These are phyloP conservation scores for Daldinia concentrica DNA, from an alignment of 495 filamentous ascomycete genomes.

Conservation along the genomic window DNA sequence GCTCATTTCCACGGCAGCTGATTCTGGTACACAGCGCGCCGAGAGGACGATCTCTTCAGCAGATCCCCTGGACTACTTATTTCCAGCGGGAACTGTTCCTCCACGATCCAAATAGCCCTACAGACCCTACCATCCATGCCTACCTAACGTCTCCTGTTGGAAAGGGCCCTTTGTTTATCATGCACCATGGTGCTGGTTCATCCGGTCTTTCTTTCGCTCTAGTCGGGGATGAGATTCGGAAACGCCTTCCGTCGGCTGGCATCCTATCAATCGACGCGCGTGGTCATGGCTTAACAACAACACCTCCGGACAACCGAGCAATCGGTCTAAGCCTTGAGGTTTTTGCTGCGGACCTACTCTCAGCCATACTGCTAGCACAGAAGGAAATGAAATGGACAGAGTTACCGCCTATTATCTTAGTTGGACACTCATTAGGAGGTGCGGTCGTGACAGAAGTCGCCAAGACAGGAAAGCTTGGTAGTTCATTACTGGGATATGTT, in stretches of 20 bases:
- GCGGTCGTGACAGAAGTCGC: constrained; percentile 91
- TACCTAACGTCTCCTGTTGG: constrained; percentile 77
- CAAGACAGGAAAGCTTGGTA: constrained; percentile 68
- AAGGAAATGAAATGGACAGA: constrained; percentile 72
- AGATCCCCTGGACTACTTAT: constrained; percentile 86
- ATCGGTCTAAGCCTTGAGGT: constrained; percentile 73
- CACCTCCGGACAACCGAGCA: constrained; percentile 50
- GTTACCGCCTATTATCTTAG: constrained; percentile 78
- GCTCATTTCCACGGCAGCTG: constrained; percentile 30
- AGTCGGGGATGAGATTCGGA: constrained; percentile 78
- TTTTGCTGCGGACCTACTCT: constrained; percentile 75
- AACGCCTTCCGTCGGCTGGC: constrained; percentile 80
- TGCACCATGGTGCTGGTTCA: constrained; percentile 90
- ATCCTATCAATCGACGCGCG: constrained; percentile 86
- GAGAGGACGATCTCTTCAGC: constrained; percentile 56
- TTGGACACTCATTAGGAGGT: constrained; percentile 97
- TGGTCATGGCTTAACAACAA: constrained; percentile 81
- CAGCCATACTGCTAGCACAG: constrained; percentile 72
- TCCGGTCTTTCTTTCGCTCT: constrained; percentile 88
- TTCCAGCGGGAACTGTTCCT: constrained; percentile 87
- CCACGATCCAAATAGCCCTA: constrained; percentile 47
- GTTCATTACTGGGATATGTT: constrained; percentile 79
- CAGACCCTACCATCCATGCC: constrained; percentile 72
- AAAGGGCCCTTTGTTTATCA: constrained; percentile 81
- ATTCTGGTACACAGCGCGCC: constrained; percentile 46